phyloP scores from a whole-genome alignment of 108 stramenopile species.

The Stephanodiscus minutulus region DNA sequence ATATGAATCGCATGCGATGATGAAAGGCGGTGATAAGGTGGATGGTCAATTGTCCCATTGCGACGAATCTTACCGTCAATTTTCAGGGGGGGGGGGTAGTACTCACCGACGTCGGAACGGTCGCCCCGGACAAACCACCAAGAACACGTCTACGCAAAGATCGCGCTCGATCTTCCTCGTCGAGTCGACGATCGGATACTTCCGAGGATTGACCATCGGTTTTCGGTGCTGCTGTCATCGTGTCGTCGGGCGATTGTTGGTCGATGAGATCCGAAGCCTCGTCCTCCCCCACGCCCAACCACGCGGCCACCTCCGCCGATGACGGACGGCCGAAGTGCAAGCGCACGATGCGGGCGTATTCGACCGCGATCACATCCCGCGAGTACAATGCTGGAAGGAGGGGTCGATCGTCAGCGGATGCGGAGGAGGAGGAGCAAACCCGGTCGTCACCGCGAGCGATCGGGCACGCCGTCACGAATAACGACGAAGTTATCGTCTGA shows the following conservation, averaged over 20 bases:
- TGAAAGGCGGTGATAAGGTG: not conserved
- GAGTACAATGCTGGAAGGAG: not conserved
- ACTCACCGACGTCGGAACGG: constrained; percentile 27
- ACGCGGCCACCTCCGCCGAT: constrained; percentile 18
- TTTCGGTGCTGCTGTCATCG: not conserved
- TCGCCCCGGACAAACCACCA: constrained; percentile 17
- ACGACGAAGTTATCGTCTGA: not conserved
- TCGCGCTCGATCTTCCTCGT: not conserved
- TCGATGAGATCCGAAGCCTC: not conserved
- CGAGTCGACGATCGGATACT: not conserved
- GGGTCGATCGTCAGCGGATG: not conserved
- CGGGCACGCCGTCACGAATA: not conserved
- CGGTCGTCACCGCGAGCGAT: not conserved
- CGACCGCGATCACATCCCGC: not conserved
- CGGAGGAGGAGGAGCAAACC: no score
- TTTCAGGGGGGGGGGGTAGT: no score
- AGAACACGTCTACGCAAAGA: constrained; percentile 16
- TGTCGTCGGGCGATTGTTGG: not conserved
- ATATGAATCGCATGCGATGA: not conserved
- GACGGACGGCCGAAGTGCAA: constrained; percentile 8
- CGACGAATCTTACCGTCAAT: no score
- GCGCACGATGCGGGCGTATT: not conserved
- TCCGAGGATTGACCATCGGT: not conserved
- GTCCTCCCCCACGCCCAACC: constrained; percentile 20
- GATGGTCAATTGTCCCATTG: not conserved